A percentile compares a stretch with the other conserved stretches of the same genome.
Evolutionary conservation across 169 alveolate species (phyloP).

Genomic region (Eimeria praecox): DNA sequence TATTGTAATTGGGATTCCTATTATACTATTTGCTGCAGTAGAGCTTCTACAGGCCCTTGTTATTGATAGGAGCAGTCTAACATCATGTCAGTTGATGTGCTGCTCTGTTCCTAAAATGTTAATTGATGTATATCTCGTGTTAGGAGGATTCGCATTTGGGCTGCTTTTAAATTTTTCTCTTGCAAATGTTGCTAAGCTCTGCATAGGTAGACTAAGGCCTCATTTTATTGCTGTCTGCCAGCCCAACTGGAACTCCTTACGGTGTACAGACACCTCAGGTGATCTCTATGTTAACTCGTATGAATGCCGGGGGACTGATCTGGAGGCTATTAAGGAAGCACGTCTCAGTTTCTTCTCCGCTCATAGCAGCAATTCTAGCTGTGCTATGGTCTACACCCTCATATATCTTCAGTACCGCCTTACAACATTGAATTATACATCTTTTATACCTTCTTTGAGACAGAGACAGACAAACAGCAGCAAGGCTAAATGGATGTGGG

Average conservation of each 20-base stretch:
- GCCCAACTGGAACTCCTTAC: slow-evolving; percentile 66
- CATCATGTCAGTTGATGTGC: neutral
- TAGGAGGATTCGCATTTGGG: slow-evolving; percentile 73
- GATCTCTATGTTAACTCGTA: slow-evolving; percentile 53
- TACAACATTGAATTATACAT: neutral
- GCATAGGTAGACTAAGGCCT: slow-evolving; percentile 78
- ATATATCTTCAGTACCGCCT: slow-evolving; percentile 79
- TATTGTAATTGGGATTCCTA: slow-evolving; percentile 51
- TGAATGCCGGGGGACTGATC: slow-evolving; percentile 61
- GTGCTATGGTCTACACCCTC: slow-evolving; percentile 69
- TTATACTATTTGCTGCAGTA: neutral
- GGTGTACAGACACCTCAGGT: slow-evolving; percentile 73
- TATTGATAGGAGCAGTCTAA: neutral
- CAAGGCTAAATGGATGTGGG: slow-evolving; percentile 1
- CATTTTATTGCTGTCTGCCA: slow-evolving; percentile 76
- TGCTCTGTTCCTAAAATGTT: slow-evolving; percentile 45
- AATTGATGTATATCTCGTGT: neutral
- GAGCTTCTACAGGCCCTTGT: slow-evolving; percentile 53
- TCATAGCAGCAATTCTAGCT: slow-evolving; percentile 74
- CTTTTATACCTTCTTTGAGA: slow-evolving; percentile 2
- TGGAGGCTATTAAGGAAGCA: slow-evolving; percentile 74
- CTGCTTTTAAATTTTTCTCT: slow-evolving; percentile 48
- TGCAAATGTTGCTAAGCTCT: slow-evolving; percentile 63
- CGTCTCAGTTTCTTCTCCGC: slow-evolving; percentile 77
- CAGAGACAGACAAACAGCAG: slow-evolving; percentile 22